Evolutionary conservation across 169 alveolate species (phyloP), one percentile per base, ranked within the genome.

Genomic region (Amoebophrya sp.): DNA sequence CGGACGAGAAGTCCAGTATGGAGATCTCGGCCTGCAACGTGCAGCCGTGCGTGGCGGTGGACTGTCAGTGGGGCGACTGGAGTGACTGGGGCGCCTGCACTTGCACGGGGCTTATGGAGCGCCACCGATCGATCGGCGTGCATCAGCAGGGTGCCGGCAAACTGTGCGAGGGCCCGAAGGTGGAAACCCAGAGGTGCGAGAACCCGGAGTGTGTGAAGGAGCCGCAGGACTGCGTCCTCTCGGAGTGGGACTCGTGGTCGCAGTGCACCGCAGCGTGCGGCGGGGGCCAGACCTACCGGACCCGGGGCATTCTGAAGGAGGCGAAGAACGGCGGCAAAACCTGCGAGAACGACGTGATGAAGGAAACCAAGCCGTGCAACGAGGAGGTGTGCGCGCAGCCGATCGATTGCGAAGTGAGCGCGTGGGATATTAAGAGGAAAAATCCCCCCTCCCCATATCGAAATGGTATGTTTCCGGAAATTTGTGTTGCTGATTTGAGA

Each of bases 61-160:
- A 66, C 83, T 66, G 83, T 25, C 29, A 66, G 83, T 66, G 83
- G 83, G 83, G 83, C 29, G 83, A 66, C 38, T 66, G 83, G 83
- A 25, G 39, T 1, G 83, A 18, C 29, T 66, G 83, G 83, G 83
- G 83, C 32, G 83, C 83, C 32, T 66, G 83, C 35, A 66, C 83
- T 25, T 66, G 83, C 83, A 66, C 83, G 32, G 83, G 83, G 10
- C 35, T 66, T 3, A 25, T 1, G 35, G 83, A 66, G 35, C 29
- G 83, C 7, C 83, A 66, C 83, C n/a, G 83, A n/a, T 66, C 83
- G 32, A 66, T 66, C 83, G 83, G 32, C 12, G 83, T 66, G 39
- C 83, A 66, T 25, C 83, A 66, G 35, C 32, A 7, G 10, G 83
- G 83, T 0, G 83, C 1, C 7, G 83, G 83, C 10, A 66, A 66